These are phyloP conservation scores for Pterocarpus macrocarpus DNA, from an alignment of 306 rosid genomes.

Conservation along the genomic window DNA sequence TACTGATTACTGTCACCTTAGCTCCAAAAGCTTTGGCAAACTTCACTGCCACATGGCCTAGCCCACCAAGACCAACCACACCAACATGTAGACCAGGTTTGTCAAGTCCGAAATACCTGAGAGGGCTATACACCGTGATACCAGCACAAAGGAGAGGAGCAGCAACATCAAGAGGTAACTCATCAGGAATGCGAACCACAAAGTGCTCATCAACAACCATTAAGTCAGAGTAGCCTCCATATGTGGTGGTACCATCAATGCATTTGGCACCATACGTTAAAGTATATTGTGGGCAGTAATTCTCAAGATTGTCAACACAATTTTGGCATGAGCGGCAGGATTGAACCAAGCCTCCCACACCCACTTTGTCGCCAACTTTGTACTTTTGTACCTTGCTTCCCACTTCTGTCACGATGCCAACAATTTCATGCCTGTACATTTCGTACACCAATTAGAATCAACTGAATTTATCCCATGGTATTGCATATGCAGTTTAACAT, in stretches of 20 bases:
- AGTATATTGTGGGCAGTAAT: constrained; percentile 51
- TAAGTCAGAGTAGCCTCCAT: constrained; percentile 64
- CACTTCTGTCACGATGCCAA: constrained; percentile 57
- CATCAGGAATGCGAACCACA: constrained; percentile 54
- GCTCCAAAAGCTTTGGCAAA: constrained; percentile 69
- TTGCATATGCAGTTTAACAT: too few species aligned
- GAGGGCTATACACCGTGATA: constrained; percentile 66
- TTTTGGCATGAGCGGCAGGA: constrained; percentile 57
- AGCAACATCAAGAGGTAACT: constrained; percentile 56
- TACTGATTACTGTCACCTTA: constrained; percentile 62
- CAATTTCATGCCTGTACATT: constrained; percentile 52
- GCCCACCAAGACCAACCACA: constrained; percentile 68
- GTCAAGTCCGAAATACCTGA: constrained; percentile 52
- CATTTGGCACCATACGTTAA: constrained; percentile 43
- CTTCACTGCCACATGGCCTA: constrained; percentile 67
- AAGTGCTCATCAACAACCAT: constrained; percentile 62
- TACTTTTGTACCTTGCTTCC: constrained; percentile 61
- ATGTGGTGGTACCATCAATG: constrained; percentile 56
- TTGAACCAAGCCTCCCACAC: constrained; percentile 61
- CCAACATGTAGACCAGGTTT: constrained; percentile 60
- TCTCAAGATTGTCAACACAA: constrained; percentile 55
- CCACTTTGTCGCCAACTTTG: constrained; percentile 70
- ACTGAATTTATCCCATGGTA: background rate
- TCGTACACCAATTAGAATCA: constrained; percentile 1
- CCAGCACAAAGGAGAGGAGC: constrained; percentile 76